phyloP scores from a whole-genome alignment of 2,329 filamentous ascomycete genomes.

The Periconia macrospinosa region DNA sequence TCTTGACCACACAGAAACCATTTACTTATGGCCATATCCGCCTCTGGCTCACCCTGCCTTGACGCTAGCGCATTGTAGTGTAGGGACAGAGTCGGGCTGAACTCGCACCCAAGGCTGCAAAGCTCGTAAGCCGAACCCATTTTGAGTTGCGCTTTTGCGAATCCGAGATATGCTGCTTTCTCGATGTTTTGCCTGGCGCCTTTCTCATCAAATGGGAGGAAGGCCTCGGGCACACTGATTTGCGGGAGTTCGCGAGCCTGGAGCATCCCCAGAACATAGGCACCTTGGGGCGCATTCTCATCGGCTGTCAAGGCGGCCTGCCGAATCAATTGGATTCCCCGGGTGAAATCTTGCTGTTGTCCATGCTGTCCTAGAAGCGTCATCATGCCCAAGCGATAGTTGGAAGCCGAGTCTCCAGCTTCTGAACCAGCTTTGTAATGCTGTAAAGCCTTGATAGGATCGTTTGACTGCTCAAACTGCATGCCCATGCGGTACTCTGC shows the following conservation, averaged over 20 bases:
- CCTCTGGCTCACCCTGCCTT: slow-evolving; percentile 88
- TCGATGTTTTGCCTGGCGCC: slow-evolving; percentile 86
- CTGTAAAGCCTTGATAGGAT: slow-evolving; percentile 84
- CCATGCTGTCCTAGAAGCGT: slow-evolving; percentile 91
- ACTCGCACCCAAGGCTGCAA: slow-evolving; percentile 90
- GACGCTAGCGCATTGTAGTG: slow-evolving; percentile 96
- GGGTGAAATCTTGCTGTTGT: slow-evolving; percentile 76
- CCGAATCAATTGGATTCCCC: slow-evolving; percentile 80
- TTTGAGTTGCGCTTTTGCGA: slow-evolving; percentile 94
- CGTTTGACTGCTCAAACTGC: slow-evolving; percentile 95
- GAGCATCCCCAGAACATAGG: slow-evolving; percentile 94
- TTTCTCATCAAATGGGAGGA: slow-evolving; percentile 71
- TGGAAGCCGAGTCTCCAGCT: slow-evolving; percentile 83
- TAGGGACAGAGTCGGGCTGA: slow-evolving; percentile 86
- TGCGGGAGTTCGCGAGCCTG: slow-evolving; percentile 89
- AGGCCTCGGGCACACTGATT: slow-evolving; percentile 73
- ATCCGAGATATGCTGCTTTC: slow-evolving; percentile 93
- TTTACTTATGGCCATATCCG: slow-evolving; percentile 93
- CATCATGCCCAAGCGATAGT: slow-evolving; percentile 93
- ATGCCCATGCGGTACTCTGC: slow-evolving; percentile 98
- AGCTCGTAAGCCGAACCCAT: slow-evolving; percentile 97
- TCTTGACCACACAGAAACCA: slow-evolving; percentile 98
- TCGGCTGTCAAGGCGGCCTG: slow-evolving; percentile 84
- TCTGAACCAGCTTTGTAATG: slow-evolving; percentile 85
- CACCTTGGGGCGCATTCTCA: slow-evolving; percentile 94